Conservation (phyloP, 106 monocot species). For the Dendrobium huoshanense region DNA sequence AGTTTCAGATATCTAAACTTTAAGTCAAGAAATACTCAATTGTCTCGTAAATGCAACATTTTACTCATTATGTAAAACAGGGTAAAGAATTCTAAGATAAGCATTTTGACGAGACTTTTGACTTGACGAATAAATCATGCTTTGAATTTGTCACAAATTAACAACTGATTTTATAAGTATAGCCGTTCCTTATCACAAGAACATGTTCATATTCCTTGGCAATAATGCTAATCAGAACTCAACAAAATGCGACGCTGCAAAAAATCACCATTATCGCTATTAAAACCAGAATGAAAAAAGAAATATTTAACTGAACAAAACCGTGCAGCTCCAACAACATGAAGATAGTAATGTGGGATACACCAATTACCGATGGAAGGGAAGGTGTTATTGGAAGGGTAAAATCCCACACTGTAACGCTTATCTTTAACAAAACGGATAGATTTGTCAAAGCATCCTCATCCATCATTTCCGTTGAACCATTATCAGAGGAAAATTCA, state of each 20-base stretch:
- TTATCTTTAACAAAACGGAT: conserved; percentile 60
- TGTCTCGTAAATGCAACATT: neutral
- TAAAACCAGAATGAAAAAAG: neutral
- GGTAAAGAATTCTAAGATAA: neutral
- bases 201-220: neutral
- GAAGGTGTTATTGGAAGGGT: conserved; percentile 88
- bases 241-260: neutral
- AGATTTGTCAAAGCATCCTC: conserved; percentile 63
- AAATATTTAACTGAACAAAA: neutral
- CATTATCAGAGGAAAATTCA: conserved; percentile 43
- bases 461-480: conserved; percentile 79
- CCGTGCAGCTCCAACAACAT: neutral
- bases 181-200: neutral
- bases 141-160: neutral
- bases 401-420: conserved; percentile 93
- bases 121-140: neutral
- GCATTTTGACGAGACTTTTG: neutral
- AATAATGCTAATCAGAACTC: neutral
- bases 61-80: neutral
- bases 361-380: conserved; percentile 97
- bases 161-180: neutral
- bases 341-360: conserved; percentile 46
- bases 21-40: neutral
- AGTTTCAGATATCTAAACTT: conserved; percentile 86
- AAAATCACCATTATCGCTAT: neutral